Conservation (phyloP, 2,329 filamentous ascomycete species). For the Periconia digitata region DNA sequence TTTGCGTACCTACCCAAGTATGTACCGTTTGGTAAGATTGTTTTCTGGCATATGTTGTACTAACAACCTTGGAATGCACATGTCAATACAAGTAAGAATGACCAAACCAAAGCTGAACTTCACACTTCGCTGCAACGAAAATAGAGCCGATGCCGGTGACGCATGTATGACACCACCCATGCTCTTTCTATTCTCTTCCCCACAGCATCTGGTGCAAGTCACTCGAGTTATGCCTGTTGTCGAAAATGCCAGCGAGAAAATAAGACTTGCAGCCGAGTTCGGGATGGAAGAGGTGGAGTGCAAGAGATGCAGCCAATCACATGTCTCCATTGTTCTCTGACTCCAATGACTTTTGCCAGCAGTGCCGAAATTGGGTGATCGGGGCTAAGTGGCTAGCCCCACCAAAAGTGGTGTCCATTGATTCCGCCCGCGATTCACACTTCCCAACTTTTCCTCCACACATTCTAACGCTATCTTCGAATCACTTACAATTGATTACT, state of each 20-base stretch:
- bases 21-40: too few species aligned
- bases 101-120: too few species aligned
- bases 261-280: not conserved
- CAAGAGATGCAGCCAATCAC: slow-evolving; percentile 1
- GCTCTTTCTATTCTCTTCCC: too few species aligned
- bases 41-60: too few species aligned
- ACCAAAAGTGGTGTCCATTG: not conserved
- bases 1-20: too few species aligned
- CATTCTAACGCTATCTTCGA: not conserved
- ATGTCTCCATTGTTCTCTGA: not conserved
- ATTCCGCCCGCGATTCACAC: not conserved
- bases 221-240: too few species aligned
- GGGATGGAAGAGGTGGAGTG: not conserved
- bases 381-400: not conserved
- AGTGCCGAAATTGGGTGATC: not conserved
- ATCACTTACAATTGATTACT: not conserved
- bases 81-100: too few species aligned
- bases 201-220: too few species aligned
- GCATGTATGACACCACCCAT: too few species aligned
- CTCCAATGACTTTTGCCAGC: not conserved
- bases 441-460: not conserved
- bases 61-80: too few species aligned
- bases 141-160: too few species aligned
- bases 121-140: too few species aligned
- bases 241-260: not conserved